Percentiles rank a stretch among this genome's conserved stretches.
phyloP scores from a whole-genome alignment of 768 basidiomycete species.

The Gloeophyllum trabeum region DNA sequence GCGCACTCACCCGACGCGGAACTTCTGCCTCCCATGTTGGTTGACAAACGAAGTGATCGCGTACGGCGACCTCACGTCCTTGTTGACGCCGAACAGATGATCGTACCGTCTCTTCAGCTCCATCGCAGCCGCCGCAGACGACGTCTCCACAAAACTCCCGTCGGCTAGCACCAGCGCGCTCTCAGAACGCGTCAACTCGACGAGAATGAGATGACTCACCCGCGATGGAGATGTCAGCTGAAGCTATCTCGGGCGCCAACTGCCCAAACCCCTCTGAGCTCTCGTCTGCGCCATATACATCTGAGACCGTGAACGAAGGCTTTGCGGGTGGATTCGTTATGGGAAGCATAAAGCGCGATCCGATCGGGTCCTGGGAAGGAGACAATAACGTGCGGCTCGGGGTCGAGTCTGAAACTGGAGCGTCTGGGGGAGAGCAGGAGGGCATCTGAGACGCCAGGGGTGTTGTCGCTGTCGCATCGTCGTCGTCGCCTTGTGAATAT shows the following conservation, averaged over 20 bases:
- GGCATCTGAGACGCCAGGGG: neutral
- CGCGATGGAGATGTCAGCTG: conserved; percentile 20
- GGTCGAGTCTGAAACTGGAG: neutral
- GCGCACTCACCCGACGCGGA: conserved; percentile 59
- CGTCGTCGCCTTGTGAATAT: neutral
- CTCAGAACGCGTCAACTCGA: conserved; percentile 3
- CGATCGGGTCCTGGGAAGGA: neutral
- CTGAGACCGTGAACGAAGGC: neutral
- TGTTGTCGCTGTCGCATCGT: neutral
- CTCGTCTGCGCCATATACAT: neutral
- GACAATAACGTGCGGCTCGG: neutral
- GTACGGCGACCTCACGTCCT: conserved; percentile 63
- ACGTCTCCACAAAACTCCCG: conserved; percentile 70
- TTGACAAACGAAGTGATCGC: conserved; percentile 76
- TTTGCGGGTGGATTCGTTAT: neutral
- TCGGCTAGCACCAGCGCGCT: conserved; percentile 32
- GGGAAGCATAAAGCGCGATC: neutral
- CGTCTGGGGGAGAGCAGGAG: neutral
- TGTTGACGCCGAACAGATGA: conserved; percentile 51
- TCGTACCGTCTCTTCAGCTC: conserved; percentile 74
- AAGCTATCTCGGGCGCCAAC: conserved; percentile 7
- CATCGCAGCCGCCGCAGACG: conserved; percentile 63
- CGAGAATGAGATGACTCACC: conserved; percentile 13
- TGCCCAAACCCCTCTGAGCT: neutral
- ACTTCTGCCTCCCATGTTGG: conserved; percentile 70